Base-by-base conservation (phyloP, 345 rosid genomes). In the Syzygium grande region DNA sequence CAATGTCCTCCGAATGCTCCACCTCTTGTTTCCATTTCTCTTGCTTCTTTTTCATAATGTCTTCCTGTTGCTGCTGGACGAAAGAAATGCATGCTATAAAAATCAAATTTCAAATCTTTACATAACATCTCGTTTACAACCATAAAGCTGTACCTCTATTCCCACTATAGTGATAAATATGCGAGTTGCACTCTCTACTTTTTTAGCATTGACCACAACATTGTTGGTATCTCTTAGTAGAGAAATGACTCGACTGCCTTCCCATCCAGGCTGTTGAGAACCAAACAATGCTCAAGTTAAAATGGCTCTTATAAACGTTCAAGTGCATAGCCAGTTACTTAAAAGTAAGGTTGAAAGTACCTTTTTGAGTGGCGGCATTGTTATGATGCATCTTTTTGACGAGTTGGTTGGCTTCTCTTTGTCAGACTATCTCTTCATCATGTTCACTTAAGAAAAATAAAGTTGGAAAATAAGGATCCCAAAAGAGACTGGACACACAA, bases 311-410 rank as follows among this genome's bases (percentile, higher is more conserved):
- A 13, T 3, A 27, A 13, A 13, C 73, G n/a, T 61, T 61, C 17
- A 2, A 61, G 0, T 61, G 5, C 0, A 0, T 61, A 13, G 0
- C n/a, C n/a, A n/a, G n/a, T n/a, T 61, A 61, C 34, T n/a, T 3
- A 15, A 61, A 13, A 59, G 63, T 4, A 52, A 52, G 53, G 53
- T 52, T 58, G 9, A 9, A 58, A 58, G n/a, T 23, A 0, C 63
- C 63, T 58, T 58, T 58, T 58, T 58, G n/a, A 23, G 23, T 9
- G n/a, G 2, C 4, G 5, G 63, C 29, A 58, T 23, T 23, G 63
- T 58, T 58, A 58, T 25, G 63, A 23, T 58, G n/a, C 5, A 23
- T 58, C 2, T 58, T 0, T 58, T 3, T 11, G n/a, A 23, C 61
- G 10, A 56, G 6, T 23, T 4, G 10, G 6, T 56, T 56, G n/a